phyloP scores from a whole-genome alignment of 169 alveolate species.

The Cardiosporidium cionae region DNA sequence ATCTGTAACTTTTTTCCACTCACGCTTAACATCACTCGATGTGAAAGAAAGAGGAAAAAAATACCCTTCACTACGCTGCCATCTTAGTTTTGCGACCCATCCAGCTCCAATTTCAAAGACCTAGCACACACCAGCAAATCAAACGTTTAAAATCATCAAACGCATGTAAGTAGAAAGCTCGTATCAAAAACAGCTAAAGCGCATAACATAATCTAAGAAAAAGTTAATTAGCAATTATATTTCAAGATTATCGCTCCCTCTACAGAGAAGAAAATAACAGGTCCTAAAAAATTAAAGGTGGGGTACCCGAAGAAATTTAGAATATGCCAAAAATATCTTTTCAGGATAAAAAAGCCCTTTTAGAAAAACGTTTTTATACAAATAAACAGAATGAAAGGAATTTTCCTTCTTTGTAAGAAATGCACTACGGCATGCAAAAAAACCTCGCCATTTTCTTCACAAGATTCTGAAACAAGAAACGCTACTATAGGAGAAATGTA shows the following conservation, averaged over 20 bases:
- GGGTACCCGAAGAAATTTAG: neutral
- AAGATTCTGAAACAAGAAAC: constrained; percentile 51
- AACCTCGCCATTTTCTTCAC: constrained; percentile 42
- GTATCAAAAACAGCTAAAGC: neutral
- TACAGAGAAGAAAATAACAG: neutral
- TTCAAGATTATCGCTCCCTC: neutral
- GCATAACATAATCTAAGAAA: neutral
- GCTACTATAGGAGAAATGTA: constrained; percentile 72
- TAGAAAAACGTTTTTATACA: neutral
- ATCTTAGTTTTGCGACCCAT: constrained; percentile 54
- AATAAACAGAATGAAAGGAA: neutral
- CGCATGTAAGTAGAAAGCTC: neutral
- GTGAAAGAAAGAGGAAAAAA: constrained; percentile 1
- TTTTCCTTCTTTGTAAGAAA: too few relatives aligned
- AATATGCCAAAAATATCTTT: too few relatives aligned
- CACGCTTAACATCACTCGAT: constrained; percentile 11
- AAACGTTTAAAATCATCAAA: too few relatives aligned
- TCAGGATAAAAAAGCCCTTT: too few relatives aligned
- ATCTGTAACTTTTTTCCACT: constrained; percentile 9
- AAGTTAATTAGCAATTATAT: neutral
- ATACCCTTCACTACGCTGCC: constrained; percentile 45
- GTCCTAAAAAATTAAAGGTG: neutral
- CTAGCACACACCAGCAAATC: too few relatives aligned
- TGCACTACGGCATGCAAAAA: too few relatives aligned
- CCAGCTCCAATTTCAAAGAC: constrained; percentile 70